phyloP scores from a whole-genome alignment of 1,139 yeast genomes.

The Nakaseomyces uthaithaninus region DNA sequence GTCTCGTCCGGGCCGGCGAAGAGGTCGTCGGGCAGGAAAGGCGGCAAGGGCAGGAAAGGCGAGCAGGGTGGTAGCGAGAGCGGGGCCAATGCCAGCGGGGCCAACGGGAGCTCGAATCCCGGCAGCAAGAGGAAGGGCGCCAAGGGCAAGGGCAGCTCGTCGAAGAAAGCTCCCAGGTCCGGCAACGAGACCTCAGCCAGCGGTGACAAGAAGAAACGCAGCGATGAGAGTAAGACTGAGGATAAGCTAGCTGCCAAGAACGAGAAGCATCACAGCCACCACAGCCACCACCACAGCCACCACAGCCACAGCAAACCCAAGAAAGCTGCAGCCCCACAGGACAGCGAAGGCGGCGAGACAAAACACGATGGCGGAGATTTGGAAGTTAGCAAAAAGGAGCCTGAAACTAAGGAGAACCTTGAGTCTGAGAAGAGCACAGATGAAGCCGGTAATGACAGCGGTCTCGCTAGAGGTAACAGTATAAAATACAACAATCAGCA shows the following conservation, averaged over 20 bases:
- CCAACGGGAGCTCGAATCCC: neutral
- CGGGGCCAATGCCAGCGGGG: neutral
- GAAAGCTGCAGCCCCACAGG: neutral
- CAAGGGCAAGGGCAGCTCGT: neutral
- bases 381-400: neutral
- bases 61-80: too few species aligned
- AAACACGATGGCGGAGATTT: neutral
- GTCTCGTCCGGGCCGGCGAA: conserved; percentile 17
- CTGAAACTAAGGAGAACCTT: neutral
- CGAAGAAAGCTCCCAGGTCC: neutral
- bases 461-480: neutral
- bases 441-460: neutral
- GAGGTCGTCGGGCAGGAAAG: neutral
- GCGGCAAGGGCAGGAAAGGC: conserved; percentile 6
- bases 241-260: neutral
- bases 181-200: neutral
- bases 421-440: neutral
- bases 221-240: neutral
- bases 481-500: neutral
- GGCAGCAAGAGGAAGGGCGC: neutral
- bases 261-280: neutral
- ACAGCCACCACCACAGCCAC: conserved; percentile 3
- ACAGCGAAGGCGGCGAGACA: neutral
- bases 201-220: neutral
- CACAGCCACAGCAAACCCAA: conserved; percentile 9